These are phyloP conservation scores for Knufia petricola DNA, from an alignment of 2,329 filamentous ascomycete species.

Conservation along the genomic window DNA sequence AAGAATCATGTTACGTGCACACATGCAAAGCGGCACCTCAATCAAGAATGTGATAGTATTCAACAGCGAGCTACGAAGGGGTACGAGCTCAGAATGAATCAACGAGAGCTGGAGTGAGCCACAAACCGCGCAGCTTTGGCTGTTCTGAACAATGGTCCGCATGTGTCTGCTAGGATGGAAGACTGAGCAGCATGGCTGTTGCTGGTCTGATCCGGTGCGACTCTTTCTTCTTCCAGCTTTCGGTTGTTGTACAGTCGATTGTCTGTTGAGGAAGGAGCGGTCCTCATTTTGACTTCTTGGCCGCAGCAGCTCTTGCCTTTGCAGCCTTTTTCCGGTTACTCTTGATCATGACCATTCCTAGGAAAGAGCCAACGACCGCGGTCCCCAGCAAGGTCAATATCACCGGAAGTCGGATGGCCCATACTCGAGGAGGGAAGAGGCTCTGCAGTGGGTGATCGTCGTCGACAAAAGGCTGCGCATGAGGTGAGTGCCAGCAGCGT, in stretches of 20 bases:
- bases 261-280: background rate
- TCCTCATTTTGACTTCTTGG: conserved; percentile 51
- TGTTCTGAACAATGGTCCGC: no score
- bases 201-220: background rate
- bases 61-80: no score
- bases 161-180: no score
- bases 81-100: no score
- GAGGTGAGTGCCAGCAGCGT: conserved; percentile 9
- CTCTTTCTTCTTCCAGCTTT: background rate
- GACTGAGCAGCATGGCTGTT: no score
- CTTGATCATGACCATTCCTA: conserved; percentile 95
- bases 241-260: background rate
- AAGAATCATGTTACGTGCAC: no score
- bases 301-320: conserved; percentile 70
- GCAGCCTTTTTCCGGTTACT: conserved; percentile 96
- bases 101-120: no score
- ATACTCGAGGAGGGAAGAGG: conserved; percentile 93
- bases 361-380: conserved; percentile 90
- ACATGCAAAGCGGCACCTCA: no score
- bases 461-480: conserved; percentile 83
- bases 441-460: conserved; percentile 84
- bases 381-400: conserved; percentile 87
- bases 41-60: no score
- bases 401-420: conserved; percentile 97
- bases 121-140: no score